Evolutionary conservation across 2,329 filamentous ascomycete genomes (phyloP), one percentile per base, ranked within the genome.

Genomic region (Penicillium glabrum): DNA sequence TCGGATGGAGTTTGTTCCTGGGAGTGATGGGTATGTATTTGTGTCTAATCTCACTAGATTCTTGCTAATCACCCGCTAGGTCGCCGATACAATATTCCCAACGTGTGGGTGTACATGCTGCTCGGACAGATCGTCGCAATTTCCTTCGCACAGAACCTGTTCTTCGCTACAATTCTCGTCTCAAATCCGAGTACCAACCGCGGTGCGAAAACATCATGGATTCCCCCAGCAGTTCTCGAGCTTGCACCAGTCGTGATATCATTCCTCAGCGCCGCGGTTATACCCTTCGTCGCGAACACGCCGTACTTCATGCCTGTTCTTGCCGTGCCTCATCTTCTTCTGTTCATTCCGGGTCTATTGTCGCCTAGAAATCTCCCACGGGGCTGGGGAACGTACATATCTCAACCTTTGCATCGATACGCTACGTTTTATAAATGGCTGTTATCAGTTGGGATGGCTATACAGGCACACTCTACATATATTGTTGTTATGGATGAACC

Each of bases 71-170:
- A n/a, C 11, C 19, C 26, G 39, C 24, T 51, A 79, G 77, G 76
- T 23, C 79, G 80, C 45, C 77, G 84, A 61, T 81, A 84, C 53
- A 80, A 80, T 19, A 81, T 88, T 11, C 79, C 82, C 0, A 73
- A 80, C 51, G 72, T 83, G 1, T 81, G 82, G 69, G 79, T 82
- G 2, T 88, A 86, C 61, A 77, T 87, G 57, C 69, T 80, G 14
- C 71, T 89, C n/a, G 81, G 81, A 16, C 84, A 87, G 52, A 74
- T 85, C 5, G 80, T 86, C 52, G 84, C 80, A 54, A 72, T 89
- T 11, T 85, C 83, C 0, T 87, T 83, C 62, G 83, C 85, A 2
- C 82, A 86, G 69, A 87, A 85, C 62, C 71, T 89, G 29, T 89
- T 89, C 73, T 86, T 63, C 21, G 60, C 58, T 13, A 59, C 62